Base-by-base conservation (phyloP, 2,329 filamentous ascomycete species). In the Exserohilum rostratum region DNA sequence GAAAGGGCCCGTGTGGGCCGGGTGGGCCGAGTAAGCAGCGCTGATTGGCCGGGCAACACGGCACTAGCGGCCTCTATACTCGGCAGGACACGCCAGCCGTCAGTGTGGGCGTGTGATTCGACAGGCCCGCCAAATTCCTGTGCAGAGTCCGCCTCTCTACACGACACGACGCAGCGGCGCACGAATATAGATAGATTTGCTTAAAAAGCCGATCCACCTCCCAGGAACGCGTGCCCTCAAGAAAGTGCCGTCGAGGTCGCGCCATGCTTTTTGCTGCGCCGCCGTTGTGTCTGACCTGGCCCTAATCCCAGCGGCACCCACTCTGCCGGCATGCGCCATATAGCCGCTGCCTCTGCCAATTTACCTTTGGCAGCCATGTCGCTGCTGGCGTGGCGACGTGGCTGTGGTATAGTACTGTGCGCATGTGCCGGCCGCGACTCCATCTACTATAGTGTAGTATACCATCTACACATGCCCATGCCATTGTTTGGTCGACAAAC, bases 311-410 rank as follows among this genome's bases (percentile, higher is more conserved):
- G 46, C 44, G 35, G 17, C 42, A 30, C 11, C 25, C 46, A n/a
- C 35, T 17, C 18, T 18, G 15, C 37, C 44, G 18, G 46, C 22
- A 40, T 18, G 37, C 48, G 48, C 48, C 25, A 47, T 35, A 55
- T 46, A 33, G 42, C 52, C 43, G 53, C 47, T 55, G 48, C 53
- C 11, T 25, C 29, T 15, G 13, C 15, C 29, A 48, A 48, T 54
- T 61, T 51, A 45, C 55, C 48, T 54, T 58, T 55, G 56, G 56
- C 62, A 44, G 42, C 43, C 55, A 4, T 53, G 42, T 61, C 54
- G 49, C 61, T 56, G 55, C 60, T 64, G 66, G 69, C 66, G 70
- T 67, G 68, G 50, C 62, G 70, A 64, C 57, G 61, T 20, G 48
- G 31, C 30, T 57, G 57, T 57, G 58, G 40, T 20, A 18, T 9